Conservation (phyloP, 257 asterid genomes). For the Agastache rugosa region DNA sequence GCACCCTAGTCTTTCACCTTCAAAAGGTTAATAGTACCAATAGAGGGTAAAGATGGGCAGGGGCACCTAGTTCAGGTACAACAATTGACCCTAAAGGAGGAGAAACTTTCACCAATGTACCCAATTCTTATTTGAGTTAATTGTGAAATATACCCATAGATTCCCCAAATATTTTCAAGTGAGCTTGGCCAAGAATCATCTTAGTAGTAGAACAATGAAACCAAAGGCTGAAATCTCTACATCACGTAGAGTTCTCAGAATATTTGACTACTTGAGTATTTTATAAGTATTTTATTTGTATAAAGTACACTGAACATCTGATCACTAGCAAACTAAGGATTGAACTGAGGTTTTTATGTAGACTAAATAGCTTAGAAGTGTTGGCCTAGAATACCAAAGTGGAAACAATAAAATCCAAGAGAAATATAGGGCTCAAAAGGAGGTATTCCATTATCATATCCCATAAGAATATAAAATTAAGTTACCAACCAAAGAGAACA, state of each 20-base stretch:
- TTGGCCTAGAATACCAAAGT: neutral
- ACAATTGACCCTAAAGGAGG: neutral
- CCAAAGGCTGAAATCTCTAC: neutral
- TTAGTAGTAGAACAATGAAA: neutral
- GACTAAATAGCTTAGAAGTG: neutral
- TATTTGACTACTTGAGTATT: neutral
- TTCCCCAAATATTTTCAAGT: neutral
- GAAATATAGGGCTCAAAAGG: neutral
- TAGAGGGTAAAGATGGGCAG: neutral
- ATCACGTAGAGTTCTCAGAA: neutral
- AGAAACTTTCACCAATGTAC: constrained; percentile 13
- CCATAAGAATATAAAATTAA: neutral
- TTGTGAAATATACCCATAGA: neutral
- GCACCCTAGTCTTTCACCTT: neutral
- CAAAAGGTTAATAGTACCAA: constrained; percentile 2
- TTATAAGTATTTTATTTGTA: neutral
- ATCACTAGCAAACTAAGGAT: neutral
- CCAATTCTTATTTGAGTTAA: constrained; percentile 4
- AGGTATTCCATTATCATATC: constrained; percentile 6
- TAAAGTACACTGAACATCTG: neutral
- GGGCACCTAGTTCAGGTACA: neutral
- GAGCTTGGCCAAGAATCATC: constrained; percentile 1
- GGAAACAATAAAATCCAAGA: neutral
- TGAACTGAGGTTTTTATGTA: neutral
- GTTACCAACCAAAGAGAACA: neutral